Percentiles rank a stretch among this genome's conserved stretches.
phyloP scores from a whole-genome alignment of 2,329 filamentous ascomycete species.

The Monosporascus sp. region DNA sequence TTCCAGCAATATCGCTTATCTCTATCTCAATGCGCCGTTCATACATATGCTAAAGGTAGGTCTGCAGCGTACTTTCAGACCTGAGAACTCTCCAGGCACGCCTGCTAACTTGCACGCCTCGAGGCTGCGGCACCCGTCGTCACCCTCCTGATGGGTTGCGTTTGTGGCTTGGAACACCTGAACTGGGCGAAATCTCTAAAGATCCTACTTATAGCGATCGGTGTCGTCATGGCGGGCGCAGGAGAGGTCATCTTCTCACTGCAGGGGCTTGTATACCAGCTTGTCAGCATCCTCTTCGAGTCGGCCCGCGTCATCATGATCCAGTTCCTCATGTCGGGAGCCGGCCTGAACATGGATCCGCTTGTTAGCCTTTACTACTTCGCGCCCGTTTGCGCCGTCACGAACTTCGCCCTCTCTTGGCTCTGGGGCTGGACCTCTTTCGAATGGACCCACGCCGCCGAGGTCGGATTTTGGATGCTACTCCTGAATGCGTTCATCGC shows the following conservation, averaged over 20 bases:
- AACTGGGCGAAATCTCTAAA: conserved; percentile 39
- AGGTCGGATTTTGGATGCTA: conserved; percentile 63
- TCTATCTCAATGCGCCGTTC: conserved; percentile 62
- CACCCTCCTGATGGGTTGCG: conserved; percentile 61
- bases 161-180: conserved; percentile 45
- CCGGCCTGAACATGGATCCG: conserved; percentile 81
- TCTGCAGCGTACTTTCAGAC: conserved; percentile 16
- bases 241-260: conserved; percentile 67
- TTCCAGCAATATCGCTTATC: conserved; percentile 62
- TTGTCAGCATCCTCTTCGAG: conserved; percentile 73
- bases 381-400: conserved; percentile 74
- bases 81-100: neutral
- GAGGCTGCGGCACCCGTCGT: conserved; percentile 61
- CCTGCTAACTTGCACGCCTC: neutral
- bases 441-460: conserved; percentile 53
- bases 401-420: conserved; percentile 61
- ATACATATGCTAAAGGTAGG: conserved; percentile 63
- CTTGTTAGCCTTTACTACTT: conserved; percentile 88
- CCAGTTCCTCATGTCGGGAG: conserved; percentile 69
- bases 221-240: conserved; percentile 46
- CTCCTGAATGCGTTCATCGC: conserved; percentile 71
- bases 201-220: conserved; percentile 46
- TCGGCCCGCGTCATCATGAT: conserved; percentile 80
- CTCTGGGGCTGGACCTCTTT: conserved; percentile 10
- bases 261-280: conserved; percentile 62